Evolutionary conservation across 164 flowering plant genomes (phyloP).

Genomic region (Amborella trichopoda): DNA sequence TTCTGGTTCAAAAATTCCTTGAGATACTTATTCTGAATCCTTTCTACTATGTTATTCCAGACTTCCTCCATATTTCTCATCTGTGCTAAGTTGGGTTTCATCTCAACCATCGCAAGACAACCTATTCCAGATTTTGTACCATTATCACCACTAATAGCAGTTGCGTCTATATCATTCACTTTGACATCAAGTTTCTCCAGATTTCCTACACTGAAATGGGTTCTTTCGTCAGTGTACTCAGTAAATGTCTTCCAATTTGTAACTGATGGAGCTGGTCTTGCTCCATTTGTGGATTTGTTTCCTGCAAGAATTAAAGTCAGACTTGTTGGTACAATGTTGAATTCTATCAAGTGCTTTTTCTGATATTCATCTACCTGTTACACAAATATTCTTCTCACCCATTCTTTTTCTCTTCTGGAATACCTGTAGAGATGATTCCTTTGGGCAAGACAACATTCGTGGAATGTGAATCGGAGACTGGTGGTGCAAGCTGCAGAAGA

Average conservation of each 20-base stretch:
- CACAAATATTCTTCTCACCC: background rate
- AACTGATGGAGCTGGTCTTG: background rate
- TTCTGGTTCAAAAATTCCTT: conserved; percentile 18
- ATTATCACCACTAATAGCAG: background rate
- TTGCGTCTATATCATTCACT: conserved; percentile 2
- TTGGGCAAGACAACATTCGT: conserved; percentile 11
- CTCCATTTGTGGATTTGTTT: conserved; percentile 1
- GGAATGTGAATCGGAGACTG: no score
- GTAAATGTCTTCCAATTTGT: conserved; percentile 1
- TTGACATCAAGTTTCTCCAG: conserved; percentile 6
- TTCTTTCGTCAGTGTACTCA: conserved; percentile 4
- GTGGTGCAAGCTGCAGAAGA: conserved; percentile 22
- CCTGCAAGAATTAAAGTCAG: no score
- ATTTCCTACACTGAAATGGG: conserved; percentile 3
- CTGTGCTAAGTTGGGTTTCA: conserved; percentile 8
- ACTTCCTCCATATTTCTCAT: conserved; percentile 18
- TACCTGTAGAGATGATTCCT: conserved; percentile 13
- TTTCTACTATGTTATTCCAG: conserved; percentile 19
- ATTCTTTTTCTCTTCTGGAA: background rate
- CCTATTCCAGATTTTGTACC: conserved; percentile 6
- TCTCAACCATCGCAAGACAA: conserved; percentile 5
- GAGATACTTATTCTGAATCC: conserved; percentile 10
- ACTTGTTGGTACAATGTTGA: no score
- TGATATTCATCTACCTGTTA: no score
- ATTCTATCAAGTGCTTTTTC: no score